Conservation (phyloP, 176 grass and related monocot species). For the Eleusine indica region DNA sequence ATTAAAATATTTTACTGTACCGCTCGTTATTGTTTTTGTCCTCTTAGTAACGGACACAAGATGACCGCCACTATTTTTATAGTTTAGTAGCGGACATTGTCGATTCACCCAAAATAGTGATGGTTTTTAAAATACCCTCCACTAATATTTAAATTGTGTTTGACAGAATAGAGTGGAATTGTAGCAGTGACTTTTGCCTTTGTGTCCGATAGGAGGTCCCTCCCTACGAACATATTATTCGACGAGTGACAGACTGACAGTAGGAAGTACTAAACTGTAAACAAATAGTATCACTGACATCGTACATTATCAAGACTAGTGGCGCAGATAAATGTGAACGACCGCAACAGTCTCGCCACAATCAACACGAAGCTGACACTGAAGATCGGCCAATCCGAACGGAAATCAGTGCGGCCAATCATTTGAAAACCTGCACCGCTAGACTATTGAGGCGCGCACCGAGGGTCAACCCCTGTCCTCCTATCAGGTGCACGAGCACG, state of each 20-base stretch:
- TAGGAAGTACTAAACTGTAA: conserved; percentile 30
- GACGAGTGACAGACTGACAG: conserved; percentile 18
- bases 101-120: too few relatives aligned
- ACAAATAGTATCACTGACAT: background rate
- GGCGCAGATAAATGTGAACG: background rate
- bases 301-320: background rate
- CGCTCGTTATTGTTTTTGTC: too few relatives aligned
- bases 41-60: too few relatives aligned
- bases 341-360: conserved; percentile 18
- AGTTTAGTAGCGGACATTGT: too few relatives aligned
- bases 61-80: too few relatives aligned
- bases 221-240: conserved; percentile 18
- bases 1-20: too few relatives aligned
- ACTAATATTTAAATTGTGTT: too few relatives aligned
- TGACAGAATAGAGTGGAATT: too few relatives aligned
- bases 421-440: conserved; percentile 30
- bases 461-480: conserved; percentile 42
- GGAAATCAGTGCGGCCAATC: conserved; percentile 38
- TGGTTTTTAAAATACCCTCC: too few relatives aligned
- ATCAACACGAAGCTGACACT: conserved; percentile 13
- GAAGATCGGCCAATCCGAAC: conserved; percentile 10
- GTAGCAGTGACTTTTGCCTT: background rate
- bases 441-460: background rate
- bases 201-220: conserved; percentile 10
- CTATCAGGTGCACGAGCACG: conserved; percentile 16